A percentile compares a stretch with the other conserved stretches of the same genome.
Evolutionary conservation across 2,329 filamentous ascomycete species (phyloP).

Genomic region (Pyrenochaeta sp.): DNA sequence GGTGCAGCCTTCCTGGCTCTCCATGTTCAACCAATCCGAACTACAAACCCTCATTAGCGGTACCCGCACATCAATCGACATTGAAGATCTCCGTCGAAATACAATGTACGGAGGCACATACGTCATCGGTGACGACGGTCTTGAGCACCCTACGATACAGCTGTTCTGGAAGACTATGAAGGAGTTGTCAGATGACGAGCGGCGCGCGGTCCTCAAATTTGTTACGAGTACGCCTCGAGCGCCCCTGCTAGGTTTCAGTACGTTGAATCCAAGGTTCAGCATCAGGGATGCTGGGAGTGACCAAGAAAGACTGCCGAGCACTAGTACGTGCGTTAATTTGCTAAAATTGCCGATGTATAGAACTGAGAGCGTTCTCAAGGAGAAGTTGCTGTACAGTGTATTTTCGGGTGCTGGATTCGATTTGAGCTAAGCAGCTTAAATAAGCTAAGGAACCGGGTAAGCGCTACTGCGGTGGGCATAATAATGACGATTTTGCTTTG

Average conservation of each 20-base stretch:
- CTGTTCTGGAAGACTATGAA: conserved; percentile 93
- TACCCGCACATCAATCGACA: conserved; percentile 83
- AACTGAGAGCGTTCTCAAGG: conserved; percentile 69
- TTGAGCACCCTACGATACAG: conserved; percentile 84
- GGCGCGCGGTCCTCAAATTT: conserved; percentile 89
- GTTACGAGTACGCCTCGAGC: conserved; percentile 93
- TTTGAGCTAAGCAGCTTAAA: conserved; percentile 42
- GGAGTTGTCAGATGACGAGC: conserved; percentile 75
- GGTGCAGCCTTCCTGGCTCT: conserved; percentile 90
- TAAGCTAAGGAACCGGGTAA: no score
- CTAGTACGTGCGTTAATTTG: conserved; percentile 95
- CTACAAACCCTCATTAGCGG: conserved; percentile 93
- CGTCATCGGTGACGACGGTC: conserved; percentile 83
- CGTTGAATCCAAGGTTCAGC: conserved; percentile 84
- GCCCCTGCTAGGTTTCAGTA: conserved; percentile 86
- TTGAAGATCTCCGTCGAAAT: conserved; percentile 83
- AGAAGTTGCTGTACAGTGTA: conserved; percentile 89
- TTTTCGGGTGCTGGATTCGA: conserved; percentile 94
- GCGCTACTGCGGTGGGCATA: neutral
- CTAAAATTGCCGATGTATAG: conserved; percentile 89
- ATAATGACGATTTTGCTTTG: neutral
- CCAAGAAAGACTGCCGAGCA: conserved; percentile 82
- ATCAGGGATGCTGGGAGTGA: conserved; percentile 85
- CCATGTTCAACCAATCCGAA: conserved; percentile 98
- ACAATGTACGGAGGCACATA: conserved; percentile 91